Percentiles rank a stretch among this genome's conserved stretches.
These are phyloP conservation scores for sorghum (Sorghum bicolor) DNA, from an alignment of 176 grass and related monocot genomes.

Conservation along the genomic window DNA sequence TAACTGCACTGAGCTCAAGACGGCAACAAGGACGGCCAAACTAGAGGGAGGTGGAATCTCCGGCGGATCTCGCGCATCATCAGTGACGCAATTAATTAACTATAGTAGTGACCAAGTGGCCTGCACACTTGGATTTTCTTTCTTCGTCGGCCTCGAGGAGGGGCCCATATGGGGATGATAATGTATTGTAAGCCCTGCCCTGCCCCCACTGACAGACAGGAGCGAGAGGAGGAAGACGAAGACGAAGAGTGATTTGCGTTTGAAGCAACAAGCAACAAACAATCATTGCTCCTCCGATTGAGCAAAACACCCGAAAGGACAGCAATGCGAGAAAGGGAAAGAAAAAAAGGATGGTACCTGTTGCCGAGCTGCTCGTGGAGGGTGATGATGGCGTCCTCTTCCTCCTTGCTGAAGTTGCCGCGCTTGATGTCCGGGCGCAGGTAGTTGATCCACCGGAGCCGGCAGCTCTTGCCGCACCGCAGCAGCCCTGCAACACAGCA, in stretches of 20 bases:
- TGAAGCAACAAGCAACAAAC: constrained; percentile 14
- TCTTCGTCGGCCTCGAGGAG: constrained; percentile 3
- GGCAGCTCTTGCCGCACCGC: constrained; percentile 88
- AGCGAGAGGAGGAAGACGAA: not conserved
- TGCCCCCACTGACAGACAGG: not conserved
- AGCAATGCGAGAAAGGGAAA: not conserved
- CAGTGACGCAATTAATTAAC: constrained; percentile 32
- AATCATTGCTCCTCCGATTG: constrained; percentile 16
- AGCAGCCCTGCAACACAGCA: constrained; percentile 46
- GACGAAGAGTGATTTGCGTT: not conserved
- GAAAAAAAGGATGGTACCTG: constrained; percentile 34
- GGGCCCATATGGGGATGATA: constrained; percentile 21
- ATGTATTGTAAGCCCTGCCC: not conserved
- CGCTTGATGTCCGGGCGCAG: constrained; percentile 84
- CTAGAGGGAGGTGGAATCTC: constrained; percentile 39
- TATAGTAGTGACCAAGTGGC: constrained; percentile 26
- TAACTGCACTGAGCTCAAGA: constrained; percentile 32
- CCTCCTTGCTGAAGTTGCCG: constrained; percentile 79
- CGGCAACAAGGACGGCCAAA: not conserved
- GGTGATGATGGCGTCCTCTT: constrained; percentile 72
- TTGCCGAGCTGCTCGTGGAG: constrained; percentile 79
- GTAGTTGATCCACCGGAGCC: constrained; percentile 94
- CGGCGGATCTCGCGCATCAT: constrained; percentile 27
- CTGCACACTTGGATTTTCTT: constrained; percentile 3
- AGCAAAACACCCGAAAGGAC: not conserved